A percentile compares a stretch with the other conserved stretches of the same genome.
Conservation (phyloP, 2,329 filamentous ascomycete species). For the Venturia carpophila region DNA sequence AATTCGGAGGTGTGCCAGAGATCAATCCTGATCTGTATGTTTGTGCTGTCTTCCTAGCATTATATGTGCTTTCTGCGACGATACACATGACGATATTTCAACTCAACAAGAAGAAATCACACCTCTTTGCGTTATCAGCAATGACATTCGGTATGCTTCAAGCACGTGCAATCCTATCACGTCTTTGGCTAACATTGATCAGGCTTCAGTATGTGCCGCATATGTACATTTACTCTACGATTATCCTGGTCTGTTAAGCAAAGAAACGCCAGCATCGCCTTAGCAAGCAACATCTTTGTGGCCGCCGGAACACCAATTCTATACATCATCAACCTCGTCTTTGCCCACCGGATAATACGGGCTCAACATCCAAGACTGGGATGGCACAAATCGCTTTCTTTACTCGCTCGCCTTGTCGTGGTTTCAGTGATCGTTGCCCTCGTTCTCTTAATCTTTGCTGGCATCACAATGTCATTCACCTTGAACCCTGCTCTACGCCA, state of each 20-base stretch:
- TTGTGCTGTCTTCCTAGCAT: conserved; percentile 33
- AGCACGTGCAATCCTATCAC: neutral
- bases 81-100: conserved; percentile 37
- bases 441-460: conserved; percentile 57
- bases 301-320: conserved; percentile 56
- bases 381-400: conserved; percentile 51
- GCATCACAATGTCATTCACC: conserved; percentile 61
- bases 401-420: conserved; percentile 52
- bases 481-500: conserved; percentile 42
- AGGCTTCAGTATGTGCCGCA: conserved; percentile 38
- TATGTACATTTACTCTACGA: conserved; percentile 34
- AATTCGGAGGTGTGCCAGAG: conserved; percentile 31
- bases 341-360: conserved; percentile 68
- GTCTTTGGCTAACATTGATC: neutral
- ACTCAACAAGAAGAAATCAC: conserved; percentile 30
- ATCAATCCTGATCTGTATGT: conserved; percentile 35
- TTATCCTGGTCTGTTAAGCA: conserved; percentile 29
- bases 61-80: conserved; percentile 34
- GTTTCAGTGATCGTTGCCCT: conserved; percentile 51
- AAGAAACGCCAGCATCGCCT: conserved; percentile 40
- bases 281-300: conserved; percentile 60
- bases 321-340: conserved; percentile 71
- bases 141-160: conserved; percentile 32
- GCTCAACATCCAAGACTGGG: conserved; percentile 63
- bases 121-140: conserved; percentile 36